Conservation (phyloP, 805 yeast species). For the Blastobotrys robertii region DNA sequence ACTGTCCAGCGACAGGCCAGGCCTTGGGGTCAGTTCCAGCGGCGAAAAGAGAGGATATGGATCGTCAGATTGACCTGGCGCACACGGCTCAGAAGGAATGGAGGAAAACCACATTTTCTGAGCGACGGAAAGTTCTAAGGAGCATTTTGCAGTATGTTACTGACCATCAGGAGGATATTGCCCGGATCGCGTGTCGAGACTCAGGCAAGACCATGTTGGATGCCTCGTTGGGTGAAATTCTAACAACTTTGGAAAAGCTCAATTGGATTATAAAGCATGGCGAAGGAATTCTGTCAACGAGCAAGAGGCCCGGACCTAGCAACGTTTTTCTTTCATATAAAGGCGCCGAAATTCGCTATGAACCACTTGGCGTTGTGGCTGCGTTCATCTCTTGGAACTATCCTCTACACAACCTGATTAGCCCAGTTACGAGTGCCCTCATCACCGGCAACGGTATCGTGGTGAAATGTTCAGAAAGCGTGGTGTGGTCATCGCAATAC, state of each 20-base stretch:
- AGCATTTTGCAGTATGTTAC: constrained; percentile 65
- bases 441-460: constrained; percentile 89
- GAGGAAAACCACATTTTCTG: constrained; percentile 44
- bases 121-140: constrained; percentile 59
- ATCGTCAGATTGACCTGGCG: constrained; percentile 46
- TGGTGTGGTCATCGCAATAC: constrained; percentile 85
- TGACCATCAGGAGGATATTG: constrained; percentile 76
- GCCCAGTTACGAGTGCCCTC: constrained; percentile 82
- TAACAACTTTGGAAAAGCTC: constrained; percentile 89
- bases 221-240: constrained; percentile 82
- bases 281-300: constrained; percentile 55
- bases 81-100: constrained; percentile 45
- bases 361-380: constrained; percentile 82
- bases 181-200: constrained; percentile 90
- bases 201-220: constrained; percentile 94
- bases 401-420: constrained; percentile 89
- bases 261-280: constrained; percentile 87
- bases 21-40: constrained; percentile 63
- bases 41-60: constrained; percentile 61
- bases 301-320: constrained; percentile 79
- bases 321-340: constrained; percentile 81
- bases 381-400: constrained; percentile 96
- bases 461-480: constrained; percentile 92
- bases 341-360: constrained; percentile 87
- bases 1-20: constrained; percentile 96